phyloP scores from a whole-genome alignment of 176 grass and related monocot species.

The Oryza glumipatula region DNA sequence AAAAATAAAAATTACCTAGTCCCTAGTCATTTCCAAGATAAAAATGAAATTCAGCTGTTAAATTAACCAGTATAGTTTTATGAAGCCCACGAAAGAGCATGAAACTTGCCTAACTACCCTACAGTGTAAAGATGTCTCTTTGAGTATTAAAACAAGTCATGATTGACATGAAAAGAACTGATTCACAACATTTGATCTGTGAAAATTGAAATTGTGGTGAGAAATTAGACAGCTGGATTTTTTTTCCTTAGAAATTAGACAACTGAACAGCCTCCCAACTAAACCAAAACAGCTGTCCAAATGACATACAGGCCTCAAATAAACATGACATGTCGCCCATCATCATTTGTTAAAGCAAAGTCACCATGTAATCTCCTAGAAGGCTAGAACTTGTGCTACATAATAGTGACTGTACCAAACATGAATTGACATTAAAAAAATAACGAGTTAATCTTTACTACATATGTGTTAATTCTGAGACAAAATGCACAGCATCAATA shows the following conservation, averaged over 20 bases:
- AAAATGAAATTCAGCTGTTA: conserved; percentile 17
- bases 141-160: not conserved
- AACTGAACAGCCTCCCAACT: not conserved
- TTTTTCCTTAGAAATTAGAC: not conserved
- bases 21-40: not conserved
- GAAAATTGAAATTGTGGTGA: conserved; percentile 11
- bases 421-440: conserved; percentile 28
- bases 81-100: conserved; percentile 5
- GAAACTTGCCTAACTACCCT: conserved; percentile 1
- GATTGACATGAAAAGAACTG: not conserved
- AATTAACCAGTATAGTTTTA: not conserved
- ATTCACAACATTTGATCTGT: not conserved
- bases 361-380: not conserved
- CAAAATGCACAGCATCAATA: not conserved
- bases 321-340: conserved; percentile 9
- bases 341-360: not conserved
- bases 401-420: not conserved
- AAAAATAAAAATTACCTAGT: conserved; percentile 10
- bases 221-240: not conserved
- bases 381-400: not conserved
- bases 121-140: conserved; percentile 7
- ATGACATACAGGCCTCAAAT: not conserved
- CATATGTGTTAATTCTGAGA: conserved; percentile 1
- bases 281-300: conserved; percentile 1
- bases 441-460: not conserved